Percentiles rank a stretch among this genome's conserved stretches.
phyloP scores from a whole-genome alignment of 2,329 filamentous ascomycete genomes.

The Dryadomyces quercivorus region DNA sequence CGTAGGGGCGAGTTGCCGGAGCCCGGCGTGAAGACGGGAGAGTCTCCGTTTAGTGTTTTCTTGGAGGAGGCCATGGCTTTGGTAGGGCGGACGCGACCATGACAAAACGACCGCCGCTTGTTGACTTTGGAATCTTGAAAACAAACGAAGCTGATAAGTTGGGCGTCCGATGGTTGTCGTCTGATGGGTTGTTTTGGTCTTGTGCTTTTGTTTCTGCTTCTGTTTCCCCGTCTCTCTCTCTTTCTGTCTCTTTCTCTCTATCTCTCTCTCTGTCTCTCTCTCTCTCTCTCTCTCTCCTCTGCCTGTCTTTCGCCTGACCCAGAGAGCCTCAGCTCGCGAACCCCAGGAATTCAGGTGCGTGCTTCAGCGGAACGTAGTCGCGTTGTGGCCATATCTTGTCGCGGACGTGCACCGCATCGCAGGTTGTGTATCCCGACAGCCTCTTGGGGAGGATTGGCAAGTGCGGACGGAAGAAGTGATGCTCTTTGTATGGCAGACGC shows the following conservation, averaged over 20 bases:
- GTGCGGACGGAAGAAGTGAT: background rate
- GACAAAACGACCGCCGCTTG: no score
- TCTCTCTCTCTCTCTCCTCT: background rate
- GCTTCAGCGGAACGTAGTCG: background rate
- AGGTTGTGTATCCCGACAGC: background rate
- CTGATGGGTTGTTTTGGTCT: no score
- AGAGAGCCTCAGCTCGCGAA: background rate
- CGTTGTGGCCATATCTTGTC: slow-evolving; percentile 1
- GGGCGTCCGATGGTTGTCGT: background rate
- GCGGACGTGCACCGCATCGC: background rate
- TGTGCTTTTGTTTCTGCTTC: background rate
- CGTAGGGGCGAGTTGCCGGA: slow-evolving; percentile 19
- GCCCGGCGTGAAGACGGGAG: slow-evolving; percentile 81
- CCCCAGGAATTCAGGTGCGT: background rate
- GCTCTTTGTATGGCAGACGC: background rate
- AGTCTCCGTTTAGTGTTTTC: slow-evolving; percentile 87
- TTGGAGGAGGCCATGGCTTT: slow-evolving; percentile 31
- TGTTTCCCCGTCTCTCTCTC: background rate
- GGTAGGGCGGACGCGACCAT: background rate
- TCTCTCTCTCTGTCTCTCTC: background rate
- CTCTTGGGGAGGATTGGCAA: background rate
- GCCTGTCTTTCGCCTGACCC: no score
- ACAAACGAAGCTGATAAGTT: no score
- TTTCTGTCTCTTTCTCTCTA: background rate
- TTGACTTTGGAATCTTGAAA: no score